phyloP scores from a whole-genome alignment of 441 rosid genomes.

The Breynia disticha region DNA sequence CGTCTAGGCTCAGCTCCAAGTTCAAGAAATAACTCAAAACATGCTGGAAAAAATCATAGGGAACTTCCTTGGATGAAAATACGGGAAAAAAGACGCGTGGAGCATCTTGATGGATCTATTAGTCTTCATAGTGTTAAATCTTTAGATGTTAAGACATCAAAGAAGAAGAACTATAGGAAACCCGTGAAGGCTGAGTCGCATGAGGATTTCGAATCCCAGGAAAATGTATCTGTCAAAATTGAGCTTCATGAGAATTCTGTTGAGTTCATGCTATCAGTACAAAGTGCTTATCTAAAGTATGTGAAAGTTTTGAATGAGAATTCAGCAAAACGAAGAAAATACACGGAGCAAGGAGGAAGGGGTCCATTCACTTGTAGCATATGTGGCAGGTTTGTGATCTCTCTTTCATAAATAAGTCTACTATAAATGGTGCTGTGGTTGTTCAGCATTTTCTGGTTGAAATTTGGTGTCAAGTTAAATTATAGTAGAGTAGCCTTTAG shows the following conservation, averaged over 20 bases:
- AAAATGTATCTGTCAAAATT: slow-evolving; percentile 7
- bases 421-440: neutral
- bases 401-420: neutral
- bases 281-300: slow-evolving; percentile 33
- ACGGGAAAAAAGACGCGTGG: neutral
- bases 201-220: slow-evolving; percentile 22
- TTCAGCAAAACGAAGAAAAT: slow-evolving; percentile 28
- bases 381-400: slow-evolving; percentile 41
- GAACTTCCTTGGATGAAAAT: slow-evolving; percentile 16
- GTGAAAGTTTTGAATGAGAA: slow-evolving; percentile 40
- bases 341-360: slow-evolving; percentile 22
- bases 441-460: too few relatives aligned
- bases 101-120: slow-evolving; percentile 12
- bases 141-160: slow-evolving; percentile 1
- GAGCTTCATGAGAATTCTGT: slow-evolving; percentile 28
- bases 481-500: too few relatives aligned
- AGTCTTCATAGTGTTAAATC: slow-evolving; percentile 12
- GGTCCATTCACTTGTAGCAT: slow-evolving; percentile 30
- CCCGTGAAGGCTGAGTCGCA: slow-evolving; percentile 15
- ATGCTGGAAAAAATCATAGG: slow-evolving; percentile 2
- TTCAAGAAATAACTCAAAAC: slow-evolving; percentile 12
- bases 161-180: slow-evolving; percentile 1
- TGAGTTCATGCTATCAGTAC: slow-evolving; percentile 31
- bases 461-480: too few relatives aligned
- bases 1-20: slow-evolving; percentile 11